Base-by-base conservation (phyloP, 164 flowering plant genomes). In the Vitis vinifera region DNA sequence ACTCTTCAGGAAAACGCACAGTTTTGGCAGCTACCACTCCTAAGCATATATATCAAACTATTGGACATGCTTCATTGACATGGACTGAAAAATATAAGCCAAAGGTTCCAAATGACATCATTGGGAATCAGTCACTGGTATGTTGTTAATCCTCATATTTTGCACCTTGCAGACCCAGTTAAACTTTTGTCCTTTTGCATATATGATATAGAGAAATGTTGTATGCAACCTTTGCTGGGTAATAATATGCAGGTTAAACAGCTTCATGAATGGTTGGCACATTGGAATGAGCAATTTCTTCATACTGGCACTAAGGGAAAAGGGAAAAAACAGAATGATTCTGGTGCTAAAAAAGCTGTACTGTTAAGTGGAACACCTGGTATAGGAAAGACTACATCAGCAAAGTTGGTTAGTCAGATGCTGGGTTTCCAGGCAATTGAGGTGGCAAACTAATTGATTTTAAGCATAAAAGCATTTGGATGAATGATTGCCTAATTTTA, bases 1-100 rank as follows among this genome's bases (percentile, higher is more conserved):
- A 31, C 49, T 72, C 87, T 61, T 63, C 60, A 17, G 78, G 70
- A 52, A 74, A 78, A 70, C 69, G 70, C 68, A 55, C 51, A 60
- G 73, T 72, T 60, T 31, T 81, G 30, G 68, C 67, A 64, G 65
- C 74, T 51, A 69, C 87, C 51, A 77, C 84, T 62, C 59, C 81
- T 47, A 88, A 83, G 75, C 69, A 15, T 56, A 91, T 78, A 72
- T 59, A 7, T 30, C 81, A 74, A 77, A 69, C 66, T 58, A 61
- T 55, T 37, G 73, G 66, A 9, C 65, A 60, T 12, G 48, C 77
- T 73, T 78, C 82, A 16, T 74, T 85, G 71, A 81, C 90, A 69
- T 95, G 99, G 99, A 86, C 97, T 16, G 99, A 95, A 23, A 95
- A 95, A 65, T 90, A 95, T 77, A 87, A 77, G 71, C 98, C 99